Conservation (phyloP, 2,329 filamentous ascomycete genomes). For the Trichoderma gracile region DNA sequence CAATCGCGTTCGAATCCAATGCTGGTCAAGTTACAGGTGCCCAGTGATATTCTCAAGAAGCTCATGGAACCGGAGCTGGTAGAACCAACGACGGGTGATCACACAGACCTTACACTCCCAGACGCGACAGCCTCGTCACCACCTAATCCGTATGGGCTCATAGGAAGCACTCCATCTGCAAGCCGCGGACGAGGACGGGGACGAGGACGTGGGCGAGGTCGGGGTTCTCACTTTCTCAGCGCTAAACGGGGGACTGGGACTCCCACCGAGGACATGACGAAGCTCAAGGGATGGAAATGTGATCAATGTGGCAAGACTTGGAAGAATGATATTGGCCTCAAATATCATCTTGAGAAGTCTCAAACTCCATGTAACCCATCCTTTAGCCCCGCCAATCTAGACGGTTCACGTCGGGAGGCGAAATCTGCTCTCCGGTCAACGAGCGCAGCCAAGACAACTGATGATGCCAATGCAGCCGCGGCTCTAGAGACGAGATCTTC, state of each 20-base stretch:
- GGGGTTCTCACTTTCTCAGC: slow-evolving; percentile 3
- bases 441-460: background rate
- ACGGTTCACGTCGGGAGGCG: slow-evolving; percentile 28
- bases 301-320: slow-evolving; percentile 55
- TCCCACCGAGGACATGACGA: slow-evolving; percentile 27
- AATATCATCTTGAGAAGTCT: slow-evolving; percentile 60
- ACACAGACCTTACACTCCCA: background rate
- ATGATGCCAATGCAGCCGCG: background rate
- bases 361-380: slow-evolving; percentile 55
- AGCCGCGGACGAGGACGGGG: slow-evolving; percentile 26
- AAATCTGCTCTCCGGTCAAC: slow-evolving; percentile 20
- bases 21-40: slow-evolving; percentile 6
- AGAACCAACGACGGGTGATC: background rate
- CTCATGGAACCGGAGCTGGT: background rate
- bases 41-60: background rate
- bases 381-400: slow-evolving; percentile 29
- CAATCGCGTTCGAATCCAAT: background rate
- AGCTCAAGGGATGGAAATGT: slow-evolving; percentile 46
- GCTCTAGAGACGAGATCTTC: background rate
- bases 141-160: background rate
- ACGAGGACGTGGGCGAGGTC: slow-evolving; percentile 26
- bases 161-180: background rate
- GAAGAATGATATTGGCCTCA: slow-evolving; percentile 60
- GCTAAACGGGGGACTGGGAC: slow-evolving; percentile 21
- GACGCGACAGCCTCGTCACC: background rate